Evolutionary conservation across 495 filamentous ascomycete species (phyloP).

Genomic region (Annulohypoxylon nitens): DNA sequence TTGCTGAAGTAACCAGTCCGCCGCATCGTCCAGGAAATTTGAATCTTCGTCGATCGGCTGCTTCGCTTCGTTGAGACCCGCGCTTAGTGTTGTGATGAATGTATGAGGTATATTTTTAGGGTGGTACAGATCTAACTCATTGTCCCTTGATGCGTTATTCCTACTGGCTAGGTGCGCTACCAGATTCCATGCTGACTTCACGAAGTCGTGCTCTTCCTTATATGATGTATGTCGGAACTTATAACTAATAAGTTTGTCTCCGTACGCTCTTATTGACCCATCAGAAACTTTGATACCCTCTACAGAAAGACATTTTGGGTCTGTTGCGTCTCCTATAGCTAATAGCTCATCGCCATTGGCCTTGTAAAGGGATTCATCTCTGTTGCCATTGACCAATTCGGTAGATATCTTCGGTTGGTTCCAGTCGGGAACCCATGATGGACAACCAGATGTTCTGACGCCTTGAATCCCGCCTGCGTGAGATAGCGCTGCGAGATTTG

Average conservation of each 20-base stretch:
- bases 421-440: slow-evolving; percentile 41
- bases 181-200: slow-evolving; percentile 31
- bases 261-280: slow-evolving; percentile 28
- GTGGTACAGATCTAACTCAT: slow-evolving; percentile 3
- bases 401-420: slow-evolving; percentile 30
- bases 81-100: slow-evolving; percentile 30
- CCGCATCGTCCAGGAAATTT: slow-evolving; percentile 32
- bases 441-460: slow-evolving; percentile 21
- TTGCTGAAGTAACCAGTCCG: slow-evolving; percentile 22
- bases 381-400: slow-evolving; percentile 23
- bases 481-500: slow-evolving; percentile 31
- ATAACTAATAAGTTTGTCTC: slow-evolving; percentile 38
- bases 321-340: slow-evolving; percentile 25
- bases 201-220: slow-evolving; percentile 33
- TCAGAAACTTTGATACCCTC: slow-evolving; percentile 21
- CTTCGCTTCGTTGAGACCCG: slow-evolving; percentile 27
- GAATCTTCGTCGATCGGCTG: slow-evolving; percentile 24
- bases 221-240: slow-evolving; percentile 22
- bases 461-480: slow-evolving; percentile 38
- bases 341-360: slow-evolving; percentile 24
- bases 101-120: slow-evolving; percentile 27
- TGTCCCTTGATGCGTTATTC: background rate
- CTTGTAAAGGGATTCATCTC: slow-evolving; percentile 17
- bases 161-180: slow-evolving; percentile 8
- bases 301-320: slow-evolving; percentile 28